Percentiles rank a stretch among this genome's conserved stretches.
Evolutionary conservation across 768 basidiomycete genomes (phyloP).

Genomic region (Kwoniella bestiolae): DNA sequence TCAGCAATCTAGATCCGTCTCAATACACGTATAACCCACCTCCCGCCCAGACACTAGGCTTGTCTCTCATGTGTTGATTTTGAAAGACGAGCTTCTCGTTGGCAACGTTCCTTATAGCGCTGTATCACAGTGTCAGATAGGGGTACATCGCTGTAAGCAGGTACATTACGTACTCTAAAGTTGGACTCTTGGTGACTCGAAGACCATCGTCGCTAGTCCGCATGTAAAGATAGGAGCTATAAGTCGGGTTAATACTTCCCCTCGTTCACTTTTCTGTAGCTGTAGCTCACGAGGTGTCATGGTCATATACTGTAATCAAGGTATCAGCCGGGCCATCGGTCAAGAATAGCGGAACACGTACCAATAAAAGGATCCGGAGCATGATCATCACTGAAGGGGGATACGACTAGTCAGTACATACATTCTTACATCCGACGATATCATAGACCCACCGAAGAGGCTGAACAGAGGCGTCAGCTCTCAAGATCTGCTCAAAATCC

Average conservation of each 20-base stretch:
- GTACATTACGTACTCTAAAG: conserved; percentile 11
- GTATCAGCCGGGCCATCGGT: neutral
- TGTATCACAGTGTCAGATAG: neutral
- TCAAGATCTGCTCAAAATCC: neutral
- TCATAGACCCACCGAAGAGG: conserved; percentile 9
- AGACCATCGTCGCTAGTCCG: conserved; percentile 13
- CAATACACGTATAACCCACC: conserved; percentile 21
- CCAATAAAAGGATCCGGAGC: conserved; percentile 26
- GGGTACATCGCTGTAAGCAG: neutral
- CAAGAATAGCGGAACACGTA: neutral
- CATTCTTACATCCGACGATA: too few species aligned
- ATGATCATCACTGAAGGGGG: too few species aligned
- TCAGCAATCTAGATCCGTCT: too few species aligned
- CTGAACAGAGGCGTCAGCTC: neutral
- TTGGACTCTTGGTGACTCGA: conserved; percentile 7
- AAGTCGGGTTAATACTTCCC: neutral
- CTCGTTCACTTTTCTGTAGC: neutral
- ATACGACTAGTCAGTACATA: too few species aligned
- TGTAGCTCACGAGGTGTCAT: conserved; percentile 19
- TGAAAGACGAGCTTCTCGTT: conserved; percentile 15
- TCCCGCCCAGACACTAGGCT: conserved; percentile 22
- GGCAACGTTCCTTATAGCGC: conserved; percentile 5
- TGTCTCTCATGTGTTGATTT: conserved; percentile 7
- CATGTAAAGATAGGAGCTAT: conserved; percentile 17
- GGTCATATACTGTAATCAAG: conserved; percentile 14